Base-by-base conservation (phyloP, 345 rosid species). In the Citrus sinensis region DNA sequence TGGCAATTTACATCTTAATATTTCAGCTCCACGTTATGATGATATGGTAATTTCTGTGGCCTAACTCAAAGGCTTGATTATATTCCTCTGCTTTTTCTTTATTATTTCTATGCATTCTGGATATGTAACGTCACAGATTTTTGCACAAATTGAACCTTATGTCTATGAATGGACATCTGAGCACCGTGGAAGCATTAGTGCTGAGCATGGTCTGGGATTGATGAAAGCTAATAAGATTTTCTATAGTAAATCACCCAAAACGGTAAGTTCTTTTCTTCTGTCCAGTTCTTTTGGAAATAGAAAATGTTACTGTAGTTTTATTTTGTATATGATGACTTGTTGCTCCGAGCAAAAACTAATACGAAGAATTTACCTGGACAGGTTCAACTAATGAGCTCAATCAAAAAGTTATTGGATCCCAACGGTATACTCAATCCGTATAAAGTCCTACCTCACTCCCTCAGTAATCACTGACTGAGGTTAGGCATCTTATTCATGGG, bases 131-230 rank as follows among this genome's bases (percentile, higher is more conserved):
- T 81, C 78, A 78, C 92, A 96, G 99, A 81, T 94, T 84, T 87
- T 94, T 69, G 86, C 89, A 42, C 89, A 87, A 82, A 87, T 96
- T 32, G 98, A 96, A 79, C 99, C 99, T 2, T 92, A 81, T 77
- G 95, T 96, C 59, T 94, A 96, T 51, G 94, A 94, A 84, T 96
- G 98, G 99, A 96, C 98, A 75, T 90, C 98, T 19, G 86, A 86
- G 79, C 93, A 91, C 83, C 86, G 88, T 29, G 98, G 99, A 67
- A 95, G 99, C 82, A 94, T 92, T 83, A 94, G 99, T 75, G 99
- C 99, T 0, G 98, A 96, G 84, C 99, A 96, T 71, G 99, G 99
- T 67, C 80, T 93, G 74, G 99, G 99, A 86, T 85, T 91, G 82
- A 91, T 96, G 99, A 94, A 94, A 86, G 97, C 99, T 76, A 88